Evolutionary conservation across 352 stramenopile genomes (phyloP).

Genomic region (Pythium brassicae): DNA sequence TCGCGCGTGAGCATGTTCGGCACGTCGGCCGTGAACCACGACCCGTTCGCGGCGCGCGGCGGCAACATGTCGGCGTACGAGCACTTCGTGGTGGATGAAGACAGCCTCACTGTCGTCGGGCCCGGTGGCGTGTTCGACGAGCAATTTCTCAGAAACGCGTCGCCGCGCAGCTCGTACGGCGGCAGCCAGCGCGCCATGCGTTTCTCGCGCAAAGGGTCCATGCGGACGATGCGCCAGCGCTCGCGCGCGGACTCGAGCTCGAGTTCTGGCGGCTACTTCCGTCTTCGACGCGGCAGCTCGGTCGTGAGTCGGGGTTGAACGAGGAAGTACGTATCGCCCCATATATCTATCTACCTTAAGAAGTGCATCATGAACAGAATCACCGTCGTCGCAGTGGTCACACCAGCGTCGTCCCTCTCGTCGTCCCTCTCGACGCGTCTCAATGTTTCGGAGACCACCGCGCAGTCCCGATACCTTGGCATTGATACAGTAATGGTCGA

Average conservation of each 20-base stretch:
- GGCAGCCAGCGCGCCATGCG: constrained; percentile 8
- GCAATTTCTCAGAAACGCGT: constrained; percentile 31
- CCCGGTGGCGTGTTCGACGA: constrained; percentile 21
- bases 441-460: too few relatives aligned
- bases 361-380: too few relatives aligned
- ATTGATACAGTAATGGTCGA: too few relatives aligned
- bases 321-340: too few relatives aligned
- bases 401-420: too few relatives aligned
- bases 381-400: too few relatives aligned
- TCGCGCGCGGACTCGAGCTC: constrained; percentile 19
- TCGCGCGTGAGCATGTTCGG: constrained; percentile 68
- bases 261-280: constrained; percentile 7
- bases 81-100: constrained; percentile 53
- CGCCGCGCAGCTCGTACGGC: constrained; percentile 17
- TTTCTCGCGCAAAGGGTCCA: constrained; percentile 5
- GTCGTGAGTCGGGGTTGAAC: background rate
- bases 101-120: constrained; percentile 12
- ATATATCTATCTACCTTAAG: too few relatives aligned
- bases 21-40: constrained; percentile 38
- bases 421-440: too few relatives aligned
- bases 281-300: constrained; percentile 4
- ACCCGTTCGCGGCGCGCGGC: constrained; percentile 42
- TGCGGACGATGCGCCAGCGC: constrained; percentile 3
- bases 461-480: too few relatives aligned
- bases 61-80: constrained; percentile 49